Percentiles rank a stretch among this genome's conserved stretches.
Evolutionary conservation across 768 basidiomycete genomes (phyloP).

Genomic region (Tylopilus plumbeoviolaceoides): DNA sequence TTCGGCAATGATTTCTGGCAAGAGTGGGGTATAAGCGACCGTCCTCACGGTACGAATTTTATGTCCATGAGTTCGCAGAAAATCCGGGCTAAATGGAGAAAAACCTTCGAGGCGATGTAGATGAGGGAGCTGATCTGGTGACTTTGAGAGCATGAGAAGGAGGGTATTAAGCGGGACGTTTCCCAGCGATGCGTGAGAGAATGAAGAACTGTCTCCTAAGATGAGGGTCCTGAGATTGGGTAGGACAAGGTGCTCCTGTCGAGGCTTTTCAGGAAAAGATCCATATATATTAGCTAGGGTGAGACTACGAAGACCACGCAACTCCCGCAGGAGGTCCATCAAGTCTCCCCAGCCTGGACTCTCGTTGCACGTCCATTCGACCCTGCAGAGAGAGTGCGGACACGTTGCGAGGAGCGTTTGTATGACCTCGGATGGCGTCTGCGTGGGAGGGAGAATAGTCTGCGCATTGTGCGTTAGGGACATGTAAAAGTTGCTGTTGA

Average conservation of each 20-base stretch:
- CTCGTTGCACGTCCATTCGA: slow-evolving; percentile 46
- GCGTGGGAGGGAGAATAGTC: slow-evolving; percentile 18
- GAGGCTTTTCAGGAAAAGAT: slow-evolving; percentile 20
- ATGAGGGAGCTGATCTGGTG: slow-evolving; percentile 34
- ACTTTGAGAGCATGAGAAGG: slow-evolving; percentile 33
- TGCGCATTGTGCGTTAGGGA: slow-evolving; percentile 17
- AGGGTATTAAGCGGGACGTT: slow-evolving; percentile 39
- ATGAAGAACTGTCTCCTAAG: slow-evolving; percentile 33
- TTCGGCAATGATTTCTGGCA: slow-evolving; percentile 34
- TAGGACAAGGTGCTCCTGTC: slow-evolving; percentile 27
- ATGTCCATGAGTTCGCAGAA: slow-evolving; percentile 38
- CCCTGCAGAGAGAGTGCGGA: slow-evolving; percentile 34
- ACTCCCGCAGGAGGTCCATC: slow-evolving; percentile 31
- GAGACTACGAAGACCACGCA: slow-evolving; percentile 37
- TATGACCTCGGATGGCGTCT: slow-evolving; percentile 33
- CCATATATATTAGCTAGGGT: slow-evolving; percentile 40
- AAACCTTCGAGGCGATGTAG: slow-evolving; percentile 42
- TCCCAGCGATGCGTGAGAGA: slow-evolving; percentile 31
- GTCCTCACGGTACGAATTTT: slow-evolving; percentile 42
- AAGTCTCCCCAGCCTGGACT: slow-evolving; percentile 40
- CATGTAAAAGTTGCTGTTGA: slow-evolving; percentile 36
- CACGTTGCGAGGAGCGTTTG: slow-evolving; percentile 31
- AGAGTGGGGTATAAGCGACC: slow-evolving; percentile 31
- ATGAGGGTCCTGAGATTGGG: slow-evolving; percentile 40
- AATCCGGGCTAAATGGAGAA: slow-evolving; percentile 39